Evolutionary conservation across 306 rosid genomes (phyloP).

Genomic region (Coriaria nepalensis): DNA sequence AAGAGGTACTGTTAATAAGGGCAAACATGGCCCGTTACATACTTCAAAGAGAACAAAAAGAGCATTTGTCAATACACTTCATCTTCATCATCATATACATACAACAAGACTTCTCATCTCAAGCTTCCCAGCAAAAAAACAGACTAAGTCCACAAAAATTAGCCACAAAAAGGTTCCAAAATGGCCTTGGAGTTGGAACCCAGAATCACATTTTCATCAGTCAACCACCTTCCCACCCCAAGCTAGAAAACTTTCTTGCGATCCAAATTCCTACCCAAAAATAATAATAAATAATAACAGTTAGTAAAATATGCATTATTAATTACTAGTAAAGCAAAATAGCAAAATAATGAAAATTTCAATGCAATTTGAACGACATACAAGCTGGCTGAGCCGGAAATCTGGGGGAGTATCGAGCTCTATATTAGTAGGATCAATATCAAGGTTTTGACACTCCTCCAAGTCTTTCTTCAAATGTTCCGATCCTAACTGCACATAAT

Average conservation of each 20-base stretch:
- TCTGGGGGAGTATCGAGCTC: conserved; percentile 66
- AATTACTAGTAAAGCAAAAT: neutral
- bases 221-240: conserved; percentile 39
- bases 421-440: conserved; percentile 33
- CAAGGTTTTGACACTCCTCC: conserved; percentile 65
- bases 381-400: conserved; percentile 74
- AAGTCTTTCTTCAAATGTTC: conserved; percentile 68
- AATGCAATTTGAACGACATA: conserved; percentile 9
- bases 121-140: too few relatives aligned
- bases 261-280: conserved; percentile 43
- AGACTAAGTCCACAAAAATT: too few relatives aligned
- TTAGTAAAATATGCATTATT: conserved; percentile 7
- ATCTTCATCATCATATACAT: too few relatives aligned
- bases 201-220: conserved; percentile 5
- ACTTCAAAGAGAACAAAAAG: too few relatives aligned
- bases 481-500: conserved; percentile 55
- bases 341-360: too few relatives aligned
- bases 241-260: conserved; percentile 53
- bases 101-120: too few relatives aligned
- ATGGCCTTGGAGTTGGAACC: too few relatives aligned
- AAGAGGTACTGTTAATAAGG: too few relatives aligned
- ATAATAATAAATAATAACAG: conserved; percentile 1
- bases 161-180: too few relatives aligned
- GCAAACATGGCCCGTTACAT: too few relatives aligned
- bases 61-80: too few relatives aligned